Evolutionary conservation across 805 yeast genomes (phyloP), one percentile per base, ranked within the genome.

Genomic region (Barnettozyma vustinii): DNA sequence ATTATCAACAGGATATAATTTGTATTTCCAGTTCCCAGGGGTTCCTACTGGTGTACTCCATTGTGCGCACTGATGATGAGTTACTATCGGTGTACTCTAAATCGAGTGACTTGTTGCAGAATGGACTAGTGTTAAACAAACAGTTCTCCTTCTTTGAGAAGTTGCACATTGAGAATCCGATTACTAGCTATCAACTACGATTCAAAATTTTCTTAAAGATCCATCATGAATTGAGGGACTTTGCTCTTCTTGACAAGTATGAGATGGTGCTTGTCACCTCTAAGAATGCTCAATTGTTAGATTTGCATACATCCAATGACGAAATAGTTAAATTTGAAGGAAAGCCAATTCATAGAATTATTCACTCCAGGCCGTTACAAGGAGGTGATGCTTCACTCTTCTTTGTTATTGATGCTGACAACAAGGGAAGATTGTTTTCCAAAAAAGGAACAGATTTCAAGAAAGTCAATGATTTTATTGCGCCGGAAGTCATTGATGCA

Each of bases 1-100:
- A 63, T 15, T 48, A 58, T 6, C 65, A 68, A 45, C 53, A 55
- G 30, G 50, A 50, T 3, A 19, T 55, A 3, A 41, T 72, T 10
- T 66, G 67, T 30, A 57, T 74, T 10, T 62, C 66, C 46, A 74
- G 79, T 0, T 60, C 63, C 18, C 42, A 49, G 18, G 61, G 65
- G 42, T 72, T 62, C 51, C 49, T 75, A 10, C 56, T 74, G 37
- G 64, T 74, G 4, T 74, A 68, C 50, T 67, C 69, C 37, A 40
- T 64, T 4, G 19, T 40, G 13, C 51, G 45, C 13, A 26, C 45
- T 2, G 54, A 56, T n/a, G 60, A 59, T 20, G 66, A 62, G 37
- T 20, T 58, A 9, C 35, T 60, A 20, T 37, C 54, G 0, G 59
- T 59, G 1, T 60, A 57, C 45, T 50, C 56, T 33, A 33, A 42